Evolutionary conservation across 371 early-diverging fungal species (phyloP), one percentile per base, ranked within the genome.

Genomic region (Neoconidiobolus thromboides): DNA sequence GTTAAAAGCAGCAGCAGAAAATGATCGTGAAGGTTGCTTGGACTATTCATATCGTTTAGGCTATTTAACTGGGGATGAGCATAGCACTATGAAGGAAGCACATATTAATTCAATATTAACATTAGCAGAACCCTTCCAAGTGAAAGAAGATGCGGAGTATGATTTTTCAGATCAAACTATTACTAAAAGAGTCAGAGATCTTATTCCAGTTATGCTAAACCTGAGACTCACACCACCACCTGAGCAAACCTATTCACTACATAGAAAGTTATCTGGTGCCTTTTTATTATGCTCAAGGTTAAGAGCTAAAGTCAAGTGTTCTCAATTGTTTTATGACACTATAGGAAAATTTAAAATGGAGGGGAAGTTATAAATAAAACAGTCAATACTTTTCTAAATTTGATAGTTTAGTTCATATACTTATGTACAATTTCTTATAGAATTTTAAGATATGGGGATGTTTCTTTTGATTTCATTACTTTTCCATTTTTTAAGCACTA

Each of bases 161-260:
- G 83, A 93, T 60, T 96, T 95, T 66, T 74, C 72, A 2, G 65
- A 64, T 43, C 93, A 90, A 63, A 84, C 85, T 10, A 81, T 96
- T 5, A 89, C 93, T 0, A 68, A 67, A 26, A 73, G 84, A 0
- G 89, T 97, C 12, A 82, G 89, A 48, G 81, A 82, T 38, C 79
- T 84, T 9, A 93, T 97, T 60, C 97, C 97, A 3, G 80, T 86
- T 10, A 97, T 97, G 95, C 76, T 97, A 56, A 76, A 82, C 50
- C 84, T 94, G 61, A 73, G 96, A 41, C 67, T 97, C 55, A 93
- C 92, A 2, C 96, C 97, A 3, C 97, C 97, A 12, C 97, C 97
- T 3, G 96, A 95, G 61, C 96, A 91, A 66, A 89, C 90, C 1
- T 96, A 96, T 68, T 87, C 91, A 12, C 73, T 96, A 65, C 97